Evolutionary conservation across 192 early-diverging fungal species (phyloP).

Genomic region (Coemansia reversa): DNA sequence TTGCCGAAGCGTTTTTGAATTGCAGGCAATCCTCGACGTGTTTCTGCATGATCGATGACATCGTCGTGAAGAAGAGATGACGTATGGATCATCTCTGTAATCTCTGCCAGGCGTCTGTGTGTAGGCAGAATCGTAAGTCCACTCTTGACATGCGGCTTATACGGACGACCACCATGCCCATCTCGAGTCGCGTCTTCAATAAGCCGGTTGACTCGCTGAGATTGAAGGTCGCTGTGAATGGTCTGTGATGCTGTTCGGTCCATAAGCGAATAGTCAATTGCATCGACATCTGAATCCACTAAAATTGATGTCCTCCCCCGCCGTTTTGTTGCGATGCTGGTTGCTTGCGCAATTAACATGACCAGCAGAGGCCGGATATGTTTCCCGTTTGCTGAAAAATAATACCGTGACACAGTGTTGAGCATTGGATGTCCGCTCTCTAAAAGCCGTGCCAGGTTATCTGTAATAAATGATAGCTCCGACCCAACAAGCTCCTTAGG

Average conservation of each 20-base stretch:
- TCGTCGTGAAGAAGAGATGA: conserved; percentile 95
- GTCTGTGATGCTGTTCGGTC: conserved; percentile 61
- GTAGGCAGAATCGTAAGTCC: conserved; percentile 70
- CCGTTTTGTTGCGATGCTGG: conserved; percentile 64
- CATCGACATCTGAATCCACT: conserved; percentile 30
- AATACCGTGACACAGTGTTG: conserved; percentile 85
- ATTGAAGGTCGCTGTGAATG: conserved; percentile 43
- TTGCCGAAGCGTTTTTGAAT: conserved; percentile 91
- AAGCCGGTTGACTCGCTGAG: conserved; percentile 28
- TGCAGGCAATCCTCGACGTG: conserved; percentile 71
- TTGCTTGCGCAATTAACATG: conserved; percentile 85
- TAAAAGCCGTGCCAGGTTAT: conserved; percentile 79
- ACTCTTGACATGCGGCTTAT: conserved; percentile 23
- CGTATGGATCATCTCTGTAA: conserved; percentile 98
- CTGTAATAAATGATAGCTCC: conserved; percentile 81
- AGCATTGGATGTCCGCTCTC: conserved; percentile 89
- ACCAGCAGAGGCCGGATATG: conserved; percentile 91
- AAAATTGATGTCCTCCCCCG: conserved; percentile 31
- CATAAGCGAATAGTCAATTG: conserved; percentile 55
- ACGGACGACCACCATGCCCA: conserved; percentile 40
- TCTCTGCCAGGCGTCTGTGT: conserved; percentile 91
- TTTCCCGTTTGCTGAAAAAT: conserved; percentile 84
- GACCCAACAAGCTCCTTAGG: conserved; percentile 71
- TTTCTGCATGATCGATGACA: conserved; percentile 76
- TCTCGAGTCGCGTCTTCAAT: conserved; percentile 29